Evolutionary conservation across 257 asterid species (phyloP).

Genomic region (Primulina eburnea): DNA sequence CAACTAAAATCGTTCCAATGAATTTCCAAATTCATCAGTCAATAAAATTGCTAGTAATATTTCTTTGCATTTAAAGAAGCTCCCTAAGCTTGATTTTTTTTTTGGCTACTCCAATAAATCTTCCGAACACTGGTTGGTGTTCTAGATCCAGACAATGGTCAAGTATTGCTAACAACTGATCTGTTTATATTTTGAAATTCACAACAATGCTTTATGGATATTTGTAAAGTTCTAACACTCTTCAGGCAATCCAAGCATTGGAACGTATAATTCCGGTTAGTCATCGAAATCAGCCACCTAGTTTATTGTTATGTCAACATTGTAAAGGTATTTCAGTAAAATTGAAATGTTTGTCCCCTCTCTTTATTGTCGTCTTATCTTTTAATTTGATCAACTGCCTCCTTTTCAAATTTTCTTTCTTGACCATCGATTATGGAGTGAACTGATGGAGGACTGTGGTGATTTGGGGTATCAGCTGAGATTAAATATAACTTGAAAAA

Average conservation of each 20-base stretch:
- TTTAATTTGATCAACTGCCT: slow-evolving; percentile 3
- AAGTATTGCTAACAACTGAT: not conserved
- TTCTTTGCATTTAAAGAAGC: slow-evolving; percentile 3
- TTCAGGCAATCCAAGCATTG: not conserved
- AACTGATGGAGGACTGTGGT: not conserved
- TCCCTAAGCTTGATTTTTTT: slow-evolving; percentile 7
- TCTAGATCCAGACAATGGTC: not conserved
- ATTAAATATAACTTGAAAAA: no score
- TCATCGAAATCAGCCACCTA: not conserved
- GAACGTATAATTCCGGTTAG: not conserved
- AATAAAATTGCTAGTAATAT: not conserved
- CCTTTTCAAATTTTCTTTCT: not conserved
- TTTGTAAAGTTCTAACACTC: not conserved
- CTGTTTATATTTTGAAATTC: not conserved
- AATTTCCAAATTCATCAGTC: slow-evolving; percentile 17
- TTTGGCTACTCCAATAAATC: not conserved
- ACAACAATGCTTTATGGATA: not conserved
- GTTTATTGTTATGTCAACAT: slow-evolving; percentile 2
- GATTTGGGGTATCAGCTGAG: not conserved
- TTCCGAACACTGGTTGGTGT: not conserved
- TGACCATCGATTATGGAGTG: not conserved
- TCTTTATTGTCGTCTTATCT: not conserved
- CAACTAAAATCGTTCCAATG: slow-evolving; percentile 13
- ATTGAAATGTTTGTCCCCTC: not conserved
- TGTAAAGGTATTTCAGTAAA: not conserved